Percentiles rank a stretch among this genome's conserved stretches.
Evolutionary conservation across 1,284 basidiomycete species (phyloP).

Genomic region (Cutaneotrichosporon dermatis): DNA sequence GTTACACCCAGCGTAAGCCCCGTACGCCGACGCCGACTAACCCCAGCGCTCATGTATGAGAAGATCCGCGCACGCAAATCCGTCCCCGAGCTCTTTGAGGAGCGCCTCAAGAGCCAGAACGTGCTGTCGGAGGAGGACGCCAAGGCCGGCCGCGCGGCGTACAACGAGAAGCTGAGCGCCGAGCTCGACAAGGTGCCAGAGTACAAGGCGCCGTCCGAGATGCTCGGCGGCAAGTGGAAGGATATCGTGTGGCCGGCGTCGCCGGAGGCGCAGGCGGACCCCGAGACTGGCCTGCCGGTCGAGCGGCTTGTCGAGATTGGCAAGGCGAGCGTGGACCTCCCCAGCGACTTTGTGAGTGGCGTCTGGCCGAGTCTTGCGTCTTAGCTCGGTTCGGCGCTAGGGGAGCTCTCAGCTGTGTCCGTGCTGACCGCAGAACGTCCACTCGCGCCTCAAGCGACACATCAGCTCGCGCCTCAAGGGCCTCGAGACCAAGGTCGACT

Average conservation of each 20-base stretch:
- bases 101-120: slow-evolving; percentile 62
- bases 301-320: slow-evolving; percentile 59
- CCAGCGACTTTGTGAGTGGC: slow-evolving; percentile 66
- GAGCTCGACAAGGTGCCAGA: slow-evolving; percentile 56
- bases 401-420: no score
- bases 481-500: slow-evolving; percentile 70
- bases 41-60: slow-evolving; percentile 69
- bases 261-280: slow-evolving; percentile 54
- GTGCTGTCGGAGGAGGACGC: slow-evolving; percentile 57
- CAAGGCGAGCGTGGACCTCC: slow-evolving; percentile 64
- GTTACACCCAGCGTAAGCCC: slow-evolving; percentile 66
- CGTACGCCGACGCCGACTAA: slow-evolving; percentile 8
- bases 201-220: slow-evolving; percentile 55
- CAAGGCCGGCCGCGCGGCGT: slow-evolving; percentile 54
- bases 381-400: no score
- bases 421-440: slow-evolving; percentile 59
- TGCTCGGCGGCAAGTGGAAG: slow-evolving; percentile 61
- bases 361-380: no score
- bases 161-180: slow-evolving; percentile 61
- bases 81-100: slow-evolving; percentile 78
- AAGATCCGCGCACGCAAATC: slow-evolving; percentile 70
- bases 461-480: slow-evolving; percentile 70
- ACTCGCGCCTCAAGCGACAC: slow-evolving; percentile 71
- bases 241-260: slow-evolving; percentile 68
- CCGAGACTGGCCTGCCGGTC: slow-evolving; percentile 64